Conservation (phyloP, 2,329 filamentous ascomycete genomes). For the Cordyceps pruinosa region DNA sequence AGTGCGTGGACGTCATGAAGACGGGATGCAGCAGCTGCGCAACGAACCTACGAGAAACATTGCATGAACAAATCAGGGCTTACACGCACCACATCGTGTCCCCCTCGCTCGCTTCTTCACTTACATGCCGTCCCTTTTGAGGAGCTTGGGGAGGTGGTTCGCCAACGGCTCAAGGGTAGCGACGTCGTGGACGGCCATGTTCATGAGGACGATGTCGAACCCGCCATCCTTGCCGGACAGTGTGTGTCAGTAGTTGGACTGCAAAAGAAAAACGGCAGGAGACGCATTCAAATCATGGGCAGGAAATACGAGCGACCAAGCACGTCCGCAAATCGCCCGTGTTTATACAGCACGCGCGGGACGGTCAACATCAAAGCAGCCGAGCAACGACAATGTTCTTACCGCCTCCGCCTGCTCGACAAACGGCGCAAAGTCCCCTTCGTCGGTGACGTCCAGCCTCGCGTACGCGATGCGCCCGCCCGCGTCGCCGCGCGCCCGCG, state of each 20-base stretch:
- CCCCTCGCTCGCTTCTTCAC: constrained; percentile 11
- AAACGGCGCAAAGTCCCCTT: constrained; percentile 24
- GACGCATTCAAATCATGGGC: too few species aligned
- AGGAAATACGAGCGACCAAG: too few species aligned
- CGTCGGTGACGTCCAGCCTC: constrained; percentile 33
- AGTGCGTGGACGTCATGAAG: constrained; percentile 39
- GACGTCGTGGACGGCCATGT: constrained; percentile 45
- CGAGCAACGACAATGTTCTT: not conserved
- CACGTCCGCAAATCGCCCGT: too few species aligned
- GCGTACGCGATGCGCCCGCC: constrained; percentile 23
- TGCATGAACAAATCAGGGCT: not conserved
- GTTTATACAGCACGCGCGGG: too few species aligned
- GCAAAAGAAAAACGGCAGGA: too few species aligned
- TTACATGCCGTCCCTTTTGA: constrained; percentile 35
- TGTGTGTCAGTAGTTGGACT: not conserved
- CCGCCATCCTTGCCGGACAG: constrained; percentile 18
- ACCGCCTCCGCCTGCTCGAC: constrained; percentile 16
- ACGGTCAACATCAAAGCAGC: too few species aligned
- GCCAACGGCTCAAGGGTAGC: constrained; percentile 36
- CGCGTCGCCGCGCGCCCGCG: constrained; percentile 16
- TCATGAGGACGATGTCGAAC: constrained; percentile 40
- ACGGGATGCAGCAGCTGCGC: constrained; percentile 41
- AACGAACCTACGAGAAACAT: constrained; percentile 30
- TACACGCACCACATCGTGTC: not conserved
- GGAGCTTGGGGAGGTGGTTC: constrained; percentile 31